Percentiles rank a stretch among this genome's conserved stretches.
phyloP scores from a whole-genome alignment of 192 early-diverging fungal genomes.

The Pilobolus umbonatus region DNA sequence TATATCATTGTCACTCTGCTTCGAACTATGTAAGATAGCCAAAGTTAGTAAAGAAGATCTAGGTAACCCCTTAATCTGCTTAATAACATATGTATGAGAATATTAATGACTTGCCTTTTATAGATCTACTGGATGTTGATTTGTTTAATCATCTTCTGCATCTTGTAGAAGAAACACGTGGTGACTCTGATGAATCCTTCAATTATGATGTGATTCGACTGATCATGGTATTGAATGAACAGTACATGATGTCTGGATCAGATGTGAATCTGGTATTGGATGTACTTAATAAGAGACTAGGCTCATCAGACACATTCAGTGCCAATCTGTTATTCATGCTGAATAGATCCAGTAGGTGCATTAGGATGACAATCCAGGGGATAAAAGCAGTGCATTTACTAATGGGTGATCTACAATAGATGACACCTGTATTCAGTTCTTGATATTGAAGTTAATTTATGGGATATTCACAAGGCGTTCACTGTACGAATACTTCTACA shows the following conservation, averaged over 20 bases:
- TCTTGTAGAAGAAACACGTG: constrained; percentile 54
- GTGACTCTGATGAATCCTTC: constrained; percentile 48
- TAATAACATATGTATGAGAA: background rate
- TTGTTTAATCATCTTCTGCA: constrained; percentile 50
- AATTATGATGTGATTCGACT: constrained; percentile 52
- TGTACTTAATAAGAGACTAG: constrained; percentile 43
- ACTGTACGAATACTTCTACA: constrained; percentile 77
- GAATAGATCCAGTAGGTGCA: constrained; percentile 71
- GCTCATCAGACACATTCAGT: constrained; percentile 72
- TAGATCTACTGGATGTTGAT: constrained; percentile 42
- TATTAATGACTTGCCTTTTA: background rate
- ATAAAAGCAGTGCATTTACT: background rate
- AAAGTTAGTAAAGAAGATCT: constrained; percentile 47
- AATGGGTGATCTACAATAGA: constrained; percentile 21
- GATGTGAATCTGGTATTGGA: constrained; percentile 49
- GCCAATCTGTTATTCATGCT: constrained; percentile 91
- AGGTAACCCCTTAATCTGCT: constrained; percentile 30
- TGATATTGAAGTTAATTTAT: constrained; percentile 69
- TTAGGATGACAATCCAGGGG: background rate
- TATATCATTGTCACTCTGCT: constrained; percentile 50
- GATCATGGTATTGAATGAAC: constrained; percentile 62
- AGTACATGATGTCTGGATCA: constrained; percentile 52
- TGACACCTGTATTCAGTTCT: constrained; percentile 45
- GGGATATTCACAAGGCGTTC: constrained; percentile 59
- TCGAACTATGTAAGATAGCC: constrained; percentile 56